phyloP scores from a whole-genome alignment of 352 stramenopile species.

The Phytophthora pistaciae region DNA sequence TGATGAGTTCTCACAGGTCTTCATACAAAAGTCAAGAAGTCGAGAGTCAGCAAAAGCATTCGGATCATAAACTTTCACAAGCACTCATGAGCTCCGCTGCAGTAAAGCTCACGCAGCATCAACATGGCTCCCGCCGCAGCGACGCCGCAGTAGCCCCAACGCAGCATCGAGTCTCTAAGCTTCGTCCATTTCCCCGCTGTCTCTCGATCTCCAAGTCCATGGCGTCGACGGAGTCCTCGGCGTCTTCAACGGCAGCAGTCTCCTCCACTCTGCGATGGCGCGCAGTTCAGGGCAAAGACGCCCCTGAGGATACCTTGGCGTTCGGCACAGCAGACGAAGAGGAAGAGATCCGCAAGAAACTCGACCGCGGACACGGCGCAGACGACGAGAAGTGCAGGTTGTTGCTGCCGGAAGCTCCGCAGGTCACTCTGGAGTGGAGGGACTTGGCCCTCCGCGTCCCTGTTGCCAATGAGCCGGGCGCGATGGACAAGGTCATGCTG shows the following conservation, averaged over 20 bases:
- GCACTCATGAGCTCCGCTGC: background rate
- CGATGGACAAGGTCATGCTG: conserved; percentile 53
- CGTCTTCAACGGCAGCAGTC: background rate
- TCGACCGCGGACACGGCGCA: background rate
- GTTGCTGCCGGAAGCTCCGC: conserved; percentile 13
- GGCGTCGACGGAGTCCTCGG: conserved; percentile 1
- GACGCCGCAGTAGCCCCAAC: background rate
- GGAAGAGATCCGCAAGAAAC: conserved; percentile 11
- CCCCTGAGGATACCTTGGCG: background rate
- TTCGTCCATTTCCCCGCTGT: background rate
- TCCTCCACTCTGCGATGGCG: conserved; percentile 15
- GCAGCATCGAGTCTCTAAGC: background rate
- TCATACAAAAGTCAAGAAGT: conserved; percentile 9
- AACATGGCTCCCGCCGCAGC: conserved; percentile 12
- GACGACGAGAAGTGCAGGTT: conserved; percentile 5
- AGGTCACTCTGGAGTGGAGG: conserved; percentile 44
- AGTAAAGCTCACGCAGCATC: conserved; percentile 17
- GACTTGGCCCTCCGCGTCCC: conserved; percentile 38
- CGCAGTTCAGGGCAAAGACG: conserved; percentile 16
- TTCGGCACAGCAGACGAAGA: conserved; percentile 15
- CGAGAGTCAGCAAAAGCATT: conserved; percentile 8
- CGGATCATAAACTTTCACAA: background rate
- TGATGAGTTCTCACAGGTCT: conserved; percentile 6
- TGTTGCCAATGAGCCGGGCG: conserved; percentile 27
- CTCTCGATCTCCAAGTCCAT: background rate